Evolutionary conservation across 2,329 filamentous ascomycete genomes (phyloP).

Genomic region (Pseudopyricularia cyperi): DNA sequence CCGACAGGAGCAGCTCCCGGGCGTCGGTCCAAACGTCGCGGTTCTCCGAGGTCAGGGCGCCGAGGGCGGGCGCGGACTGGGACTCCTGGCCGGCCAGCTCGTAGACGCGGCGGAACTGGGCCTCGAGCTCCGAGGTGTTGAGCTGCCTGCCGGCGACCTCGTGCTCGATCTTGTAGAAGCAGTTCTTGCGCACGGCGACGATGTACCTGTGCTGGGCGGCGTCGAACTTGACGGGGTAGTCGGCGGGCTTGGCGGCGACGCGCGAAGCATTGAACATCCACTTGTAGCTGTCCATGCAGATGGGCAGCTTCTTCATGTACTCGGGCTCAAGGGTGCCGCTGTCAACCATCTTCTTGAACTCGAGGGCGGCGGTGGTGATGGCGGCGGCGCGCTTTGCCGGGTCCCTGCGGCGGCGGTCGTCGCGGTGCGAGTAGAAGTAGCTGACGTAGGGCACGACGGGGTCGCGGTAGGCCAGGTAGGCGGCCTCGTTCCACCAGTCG

Average conservation of each 20-base stretch:
- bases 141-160: constrained; percentile 74
- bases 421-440: constrained; percentile 98
- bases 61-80: constrained; percentile 60
- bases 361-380: constrained; percentile 70
- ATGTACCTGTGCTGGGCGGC: constrained; percentile 68
- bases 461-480: constrained; percentile 87
- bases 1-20: constrained; percentile 59
- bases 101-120: constrained; percentile 78
- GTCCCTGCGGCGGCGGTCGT: constrained; percentile 77
- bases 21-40: constrained; percentile 87
- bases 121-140: constrained; percentile 78
- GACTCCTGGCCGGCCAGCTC: constrained; percentile 41
- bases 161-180: constrained; percentile 86
- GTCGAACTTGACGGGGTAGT: constrained; percentile 73
- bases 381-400: constrained; percentile 89
- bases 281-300: constrained; percentile 97
- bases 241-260: constrained; percentile 68
- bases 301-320: constrained; percentile 95
- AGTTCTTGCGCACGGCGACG: constrained; percentile 84
- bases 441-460: constrained; percentile 96
- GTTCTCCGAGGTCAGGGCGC: constrained; percentile 80
- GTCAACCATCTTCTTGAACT: constrained; percentile 93
- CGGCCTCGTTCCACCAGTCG: constrained; percentile 96
- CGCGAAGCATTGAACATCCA: constrained; percentile 98
- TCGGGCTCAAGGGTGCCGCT: constrained; percentile 75